Evolutionary conservation across 2,329 filamentous ascomycete genomes (phyloP).

Genomic region (Trichoderma sp.): DNA sequence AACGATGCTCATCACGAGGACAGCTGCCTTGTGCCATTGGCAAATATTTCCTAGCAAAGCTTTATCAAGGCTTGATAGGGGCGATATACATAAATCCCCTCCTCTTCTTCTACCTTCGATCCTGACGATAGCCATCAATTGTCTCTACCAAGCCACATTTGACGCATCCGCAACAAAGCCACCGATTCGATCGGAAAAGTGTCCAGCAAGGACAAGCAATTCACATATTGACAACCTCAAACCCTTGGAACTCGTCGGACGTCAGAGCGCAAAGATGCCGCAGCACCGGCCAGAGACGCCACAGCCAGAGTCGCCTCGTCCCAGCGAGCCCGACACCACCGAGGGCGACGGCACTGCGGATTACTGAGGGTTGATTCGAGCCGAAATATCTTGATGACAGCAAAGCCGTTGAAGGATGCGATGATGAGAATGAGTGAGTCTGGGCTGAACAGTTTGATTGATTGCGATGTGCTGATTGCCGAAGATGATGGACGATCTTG

Average conservation of each 20-base stretch:
- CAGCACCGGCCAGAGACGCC: slow-evolving; percentile 40
- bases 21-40: slow-evolving; percentile 17
- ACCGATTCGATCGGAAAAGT: neutral
- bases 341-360: slow-evolving; percentile 41
- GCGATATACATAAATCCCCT: slow-evolving; percentile 21
- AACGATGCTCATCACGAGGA: slow-evolving; percentile 26
- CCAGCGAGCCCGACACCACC: slow-evolving; percentile 38
- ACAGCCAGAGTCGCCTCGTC: slow-evolving; percentile 36
- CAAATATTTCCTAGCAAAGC: neutral
- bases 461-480: neutral
- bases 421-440: slow-evolving; percentile 7
- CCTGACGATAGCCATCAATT: neutral
- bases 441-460: neutral
- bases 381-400: slow-evolving; percentile 7
- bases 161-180: neutral
- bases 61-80: neutral
- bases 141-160: neutral
- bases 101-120: neutral
- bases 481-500: neutral
- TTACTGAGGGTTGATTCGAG: slow-evolving; percentile 30
- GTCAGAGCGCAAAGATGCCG: slow-evolving; percentile 17
- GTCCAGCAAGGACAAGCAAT: neutral
- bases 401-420: neutral
- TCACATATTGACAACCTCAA: neutral
- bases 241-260: neutral